Conservation (phyloP, 73 alveolate species). For the Stentor roeselii region DNA sequence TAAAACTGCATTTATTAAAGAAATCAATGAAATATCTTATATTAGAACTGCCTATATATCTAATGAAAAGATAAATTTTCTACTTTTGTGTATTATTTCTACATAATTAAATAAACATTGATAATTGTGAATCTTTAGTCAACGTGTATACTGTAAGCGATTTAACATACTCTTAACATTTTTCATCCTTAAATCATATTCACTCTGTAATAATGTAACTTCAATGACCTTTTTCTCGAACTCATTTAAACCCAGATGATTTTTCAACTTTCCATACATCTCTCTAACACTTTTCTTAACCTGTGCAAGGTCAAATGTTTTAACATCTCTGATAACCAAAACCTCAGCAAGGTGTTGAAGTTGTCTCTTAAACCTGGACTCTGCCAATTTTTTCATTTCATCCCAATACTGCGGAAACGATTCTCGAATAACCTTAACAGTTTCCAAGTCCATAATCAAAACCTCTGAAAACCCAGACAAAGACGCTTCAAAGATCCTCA, state of each 20-base stretch:
- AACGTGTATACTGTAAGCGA: too few species aligned
- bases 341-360: neutral
- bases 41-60: too few species aligned
- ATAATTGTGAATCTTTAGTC: too few species aligned
- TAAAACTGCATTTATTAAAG: too few species aligned
- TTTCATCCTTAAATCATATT: neutral
- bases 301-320: neutral
- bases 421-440: neutral
- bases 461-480: neutral
- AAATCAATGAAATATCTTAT: too few species aligned
- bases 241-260: neutral
- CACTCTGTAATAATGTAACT: neutral
- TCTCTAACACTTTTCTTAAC: too few species aligned
- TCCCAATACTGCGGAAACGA: neutral
- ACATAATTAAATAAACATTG: too few species aligned
- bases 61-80: too few species aligned
- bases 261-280: neutral
- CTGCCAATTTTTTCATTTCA: neutral
- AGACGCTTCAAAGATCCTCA: neutral
- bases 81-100: too few species aligned
- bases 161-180: too few species aligned
- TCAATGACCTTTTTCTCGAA: neutral
- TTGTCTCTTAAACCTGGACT: neutral
- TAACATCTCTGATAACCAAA: neutral
- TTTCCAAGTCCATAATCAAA: neutral